Conservation (phyloP, 352 stramenopile genomes). For the Elongisporangium prolatum region DNA sequence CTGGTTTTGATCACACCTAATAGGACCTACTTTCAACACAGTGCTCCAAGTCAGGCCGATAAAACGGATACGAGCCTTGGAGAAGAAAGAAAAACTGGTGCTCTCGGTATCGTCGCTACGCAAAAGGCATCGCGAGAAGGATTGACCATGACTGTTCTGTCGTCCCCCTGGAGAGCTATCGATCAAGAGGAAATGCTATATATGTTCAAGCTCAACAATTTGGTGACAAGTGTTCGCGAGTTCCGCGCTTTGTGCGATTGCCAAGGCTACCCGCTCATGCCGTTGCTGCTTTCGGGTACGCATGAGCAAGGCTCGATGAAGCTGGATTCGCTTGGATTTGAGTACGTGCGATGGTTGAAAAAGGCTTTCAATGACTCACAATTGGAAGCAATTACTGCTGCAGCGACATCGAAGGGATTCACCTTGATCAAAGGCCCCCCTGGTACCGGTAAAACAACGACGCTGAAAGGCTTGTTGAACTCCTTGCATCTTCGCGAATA, state of each 20-base stretch:
- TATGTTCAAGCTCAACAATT: conserved; percentile 83
- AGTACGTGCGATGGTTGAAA: conserved; percentile 79
- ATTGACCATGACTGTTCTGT: conserved; percentile 58
- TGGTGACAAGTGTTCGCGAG: conserved; percentile 87
- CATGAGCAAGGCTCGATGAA: conserved; percentile 70
- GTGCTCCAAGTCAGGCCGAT: conserved; percentile 9
- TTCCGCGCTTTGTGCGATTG: conserved; percentile 84
- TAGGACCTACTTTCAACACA: conserved; percentile 43
- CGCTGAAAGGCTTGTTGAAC: conserved; percentile 89
- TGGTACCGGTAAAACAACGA: conserved; percentile 91
- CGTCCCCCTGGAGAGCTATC: conserved; percentile 41
- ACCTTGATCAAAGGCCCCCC: conserved; percentile 90
- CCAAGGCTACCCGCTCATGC: conserved; percentile 66
- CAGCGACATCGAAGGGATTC: conserved; percentile 86
- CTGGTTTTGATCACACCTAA: conserved; percentile 69
- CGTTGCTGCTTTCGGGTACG: conserved; percentile 69
- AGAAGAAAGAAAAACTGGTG: conserved; percentile 24
- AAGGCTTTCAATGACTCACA: conserved; percentile 88
- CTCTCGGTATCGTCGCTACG: conserved; percentile 72
- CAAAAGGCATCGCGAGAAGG: conserved; percentile 71
- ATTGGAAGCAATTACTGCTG: conserved; percentile 84
- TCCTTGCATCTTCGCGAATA: conserved; percentile 91
- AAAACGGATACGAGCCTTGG: conserved; percentile 2
- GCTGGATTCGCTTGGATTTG: conserved; percentile 72
- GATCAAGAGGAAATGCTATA: conserved; percentile 51